Conservation (phyloP, 2,329 filamentous ascomycete genomes). For the Alternaria tenuissima region DNA sequence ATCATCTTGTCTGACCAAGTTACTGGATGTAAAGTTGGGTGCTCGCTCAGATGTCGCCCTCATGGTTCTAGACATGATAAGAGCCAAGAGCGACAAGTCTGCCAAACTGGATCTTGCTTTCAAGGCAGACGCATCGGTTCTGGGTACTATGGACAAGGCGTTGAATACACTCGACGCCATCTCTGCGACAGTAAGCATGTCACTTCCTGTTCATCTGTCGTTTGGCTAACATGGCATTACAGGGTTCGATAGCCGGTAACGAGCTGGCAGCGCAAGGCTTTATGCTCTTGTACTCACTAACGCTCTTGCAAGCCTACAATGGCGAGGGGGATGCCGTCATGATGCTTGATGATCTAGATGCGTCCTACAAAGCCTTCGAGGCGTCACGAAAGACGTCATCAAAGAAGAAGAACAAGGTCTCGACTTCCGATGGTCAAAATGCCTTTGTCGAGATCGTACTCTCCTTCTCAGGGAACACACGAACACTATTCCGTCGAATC, state of each 20-base stretch:
- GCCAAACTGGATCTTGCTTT: slow-evolving; percentile 56
- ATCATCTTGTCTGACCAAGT: slow-evolving; percentile 62
- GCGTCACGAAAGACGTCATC: slow-evolving; percentile 72
- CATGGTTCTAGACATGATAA: slow-evolving; percentile 41
- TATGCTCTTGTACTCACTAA: slow-evolving; percentile 81
- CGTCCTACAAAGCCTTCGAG: slow-evolving; percentile 63
- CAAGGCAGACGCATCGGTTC: slow-evolving; percentile 57
- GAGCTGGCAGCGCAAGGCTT: slow-evolving; percentile 67
- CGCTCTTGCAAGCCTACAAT: slow-evolving; percentile 88
- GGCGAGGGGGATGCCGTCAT: slow-evolving; percentile 86
- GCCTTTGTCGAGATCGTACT: slow-evolving; percentile 83
- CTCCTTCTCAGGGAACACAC: slow-evolving; percentile 87
- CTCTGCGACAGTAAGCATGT: slow-evolving; percentile 30
- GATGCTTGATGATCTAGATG: slow-evolving; percentile 81
- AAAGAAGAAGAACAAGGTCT: slow-evolving; percentile 52
- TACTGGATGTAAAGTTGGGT: slow-evolving; percentile 49
- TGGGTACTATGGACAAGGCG: slow-evolving; percentile 48
- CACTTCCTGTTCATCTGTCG: too few species aligned
- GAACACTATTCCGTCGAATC: slow-evolving; percentile 82
- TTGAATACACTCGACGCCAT: slow-evolving; percentile 43
- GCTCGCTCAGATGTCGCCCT: slow-evolving; percentile 38
- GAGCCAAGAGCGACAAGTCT: slow-evolving; percentile 33
- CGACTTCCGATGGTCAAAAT: slow-evolving; percentile 34
- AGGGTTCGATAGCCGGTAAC: slow-evolving; percentile 39
- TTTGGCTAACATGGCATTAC: slow-evolving; percentile 16